phyloP scores from a whole-genome alignment of 2,329 filamentous ascomycete genomes.

The Fusarium phyllophilum region DNA sequence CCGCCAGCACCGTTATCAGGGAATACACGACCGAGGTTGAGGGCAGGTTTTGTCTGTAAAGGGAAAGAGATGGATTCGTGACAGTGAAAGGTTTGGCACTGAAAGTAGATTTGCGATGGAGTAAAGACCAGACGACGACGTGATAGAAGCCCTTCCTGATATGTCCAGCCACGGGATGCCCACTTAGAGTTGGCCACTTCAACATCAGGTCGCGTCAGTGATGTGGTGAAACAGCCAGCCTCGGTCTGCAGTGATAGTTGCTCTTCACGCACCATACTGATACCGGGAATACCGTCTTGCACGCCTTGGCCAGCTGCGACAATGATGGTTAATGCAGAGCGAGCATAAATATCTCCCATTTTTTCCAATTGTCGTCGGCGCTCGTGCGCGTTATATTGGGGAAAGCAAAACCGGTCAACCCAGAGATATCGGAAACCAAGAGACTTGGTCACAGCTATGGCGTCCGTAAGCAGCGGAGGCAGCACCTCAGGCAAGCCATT shows the following conservation, averaged over 20 bases:
- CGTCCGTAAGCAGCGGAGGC: slow-evolving; percentile 48
- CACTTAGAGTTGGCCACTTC: slow-evolving; percentile 50
- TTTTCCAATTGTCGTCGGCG: slow-evolving; percentile 44
- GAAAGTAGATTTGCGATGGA: slow-evolving; percentile 52
- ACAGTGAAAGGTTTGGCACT: slow-evolving; percentile 51
- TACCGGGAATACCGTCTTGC: slow-evolving; percentile 48
- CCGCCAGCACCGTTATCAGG: slow-evolving; percentile 37
- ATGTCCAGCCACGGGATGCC: slow-evolving; percentile 51
- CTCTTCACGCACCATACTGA: slow-evolving; percentile 48
- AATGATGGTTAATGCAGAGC: slow-evolving; percentile 49
- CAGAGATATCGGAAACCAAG: slow-evolving; percentile 52
- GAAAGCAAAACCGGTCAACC: slow-evolving; percentile 52
- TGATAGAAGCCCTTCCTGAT: slow-evolving; percentile 51
- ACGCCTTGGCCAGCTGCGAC: slow-evolving; percentile 48
- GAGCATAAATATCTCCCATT: slow-evolving; percentile 50
- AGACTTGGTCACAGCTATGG: slow-evolving; percentile 45
- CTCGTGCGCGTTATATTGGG: slow-evolving; percentile 42
- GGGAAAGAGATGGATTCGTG: slow-evolving; percentile 51
- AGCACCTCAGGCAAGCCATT: slow-evolving; percentile 40
- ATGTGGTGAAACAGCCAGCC: slow-evolving; percentile 49
- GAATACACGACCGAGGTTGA: slow-evolving; percentile 50
- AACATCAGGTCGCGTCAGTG: slow-evolving; percentile 49
- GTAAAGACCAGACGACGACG: slow-evolving; percentile 51
- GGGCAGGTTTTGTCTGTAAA: slow-evolving; percentile 45
- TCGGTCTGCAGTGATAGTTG: slow-evolving; percentile 50